phyloP scores from a whole-genome alignment of 805 yeast species.

The Candida methanosorbosa region DNA sequence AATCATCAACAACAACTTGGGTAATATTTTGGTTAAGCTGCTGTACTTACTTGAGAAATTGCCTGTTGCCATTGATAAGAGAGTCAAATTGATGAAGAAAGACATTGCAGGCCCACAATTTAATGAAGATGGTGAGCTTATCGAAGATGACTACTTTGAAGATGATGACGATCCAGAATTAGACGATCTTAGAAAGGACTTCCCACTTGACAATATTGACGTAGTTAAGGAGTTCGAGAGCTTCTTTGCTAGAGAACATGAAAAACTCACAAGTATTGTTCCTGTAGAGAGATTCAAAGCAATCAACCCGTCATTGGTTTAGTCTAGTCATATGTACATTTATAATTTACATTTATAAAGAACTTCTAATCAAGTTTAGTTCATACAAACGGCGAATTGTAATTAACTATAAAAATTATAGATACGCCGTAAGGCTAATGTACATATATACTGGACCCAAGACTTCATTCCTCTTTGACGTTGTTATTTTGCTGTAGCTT shows the following conservation, averaged over 20 bases:
- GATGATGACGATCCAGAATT: constrained; percentile 16
- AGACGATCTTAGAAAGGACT: constrained; percentile 23
- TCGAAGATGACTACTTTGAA: constrained; percentile 14
- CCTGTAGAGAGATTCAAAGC: constrained; percentile 12
- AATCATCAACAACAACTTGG: constrained; percentile 14
- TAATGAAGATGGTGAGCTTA: constrained; percentile 11
- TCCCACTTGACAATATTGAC: constrained; percentile 21
- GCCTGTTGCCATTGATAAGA: constrained; percentile 41
- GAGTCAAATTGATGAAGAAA: constrained; percentile 33
- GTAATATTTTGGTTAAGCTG: constrained; percentile 24
- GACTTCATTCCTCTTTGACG: constrained; percentile 14
- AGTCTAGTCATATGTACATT: too few relatives aligned
- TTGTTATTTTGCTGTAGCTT: constrained; percentile 16
- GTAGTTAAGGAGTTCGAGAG: constrained; percentile 22
- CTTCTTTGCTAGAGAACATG: constrained; percentile 12
- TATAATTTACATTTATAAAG: too few relatives aligned
- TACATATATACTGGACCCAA: too few relatives aligned
- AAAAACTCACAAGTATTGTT: constrained; percentile 4
- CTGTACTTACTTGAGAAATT: constrained; percentile 32
- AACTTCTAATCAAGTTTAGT: too few relatives aligned
- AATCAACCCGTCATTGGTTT: too few relatives aligned
- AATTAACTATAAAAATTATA: too few relatives aligned
- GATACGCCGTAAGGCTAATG: too few relatives aligned
- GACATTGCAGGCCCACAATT: constrained; percentile 24
- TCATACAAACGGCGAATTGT: too few relatives aligned